phyloP scores from a whole-genome alignment of 345 rosid genomes.

The Bruguiera gymnorhiza region DNA sequence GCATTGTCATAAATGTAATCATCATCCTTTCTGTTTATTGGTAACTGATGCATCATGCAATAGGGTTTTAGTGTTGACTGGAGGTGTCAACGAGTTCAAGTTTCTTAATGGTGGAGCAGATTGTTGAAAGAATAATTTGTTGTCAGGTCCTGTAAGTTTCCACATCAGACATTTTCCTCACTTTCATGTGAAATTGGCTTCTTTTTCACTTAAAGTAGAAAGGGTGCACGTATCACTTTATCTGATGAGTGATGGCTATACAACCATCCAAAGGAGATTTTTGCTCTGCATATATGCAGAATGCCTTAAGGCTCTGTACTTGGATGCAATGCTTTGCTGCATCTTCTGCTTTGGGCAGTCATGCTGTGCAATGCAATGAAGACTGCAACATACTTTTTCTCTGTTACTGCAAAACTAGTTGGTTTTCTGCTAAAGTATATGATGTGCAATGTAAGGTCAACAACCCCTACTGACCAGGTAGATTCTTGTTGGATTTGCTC shows the following conservation, averaged over 20 bases:
- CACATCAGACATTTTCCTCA: neutral
- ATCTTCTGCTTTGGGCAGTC: too few species aligned
- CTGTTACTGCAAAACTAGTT: neutral
- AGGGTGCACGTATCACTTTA: neutral
- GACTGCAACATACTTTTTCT: too few species aligned
- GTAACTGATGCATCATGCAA: constrained; percentile 14
- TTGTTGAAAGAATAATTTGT: neutral
- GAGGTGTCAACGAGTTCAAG: neutral
- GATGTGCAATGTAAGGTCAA: neutral
- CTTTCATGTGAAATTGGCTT: neutral
- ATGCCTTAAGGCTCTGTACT: too few species aligned
- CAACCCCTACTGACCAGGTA: neutral
- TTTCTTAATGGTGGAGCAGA: constrained; percentile 1
- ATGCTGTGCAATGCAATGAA: too few species aligned
- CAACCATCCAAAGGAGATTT: too few species aligned
- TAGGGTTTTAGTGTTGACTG: constrained; percentile 16
- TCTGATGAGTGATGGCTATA: too few species aligned
- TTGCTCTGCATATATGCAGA: too few species aligned
- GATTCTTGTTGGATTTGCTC: neutral
- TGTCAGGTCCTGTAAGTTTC: neutral
- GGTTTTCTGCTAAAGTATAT: neutral
- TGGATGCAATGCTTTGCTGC: too few species aligned
- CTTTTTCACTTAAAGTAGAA: neutral
- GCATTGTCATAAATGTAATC: too few species aligned
- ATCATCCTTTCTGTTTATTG: neutral